Evolutionary conservation across 139 green algal genomes (phyloP), one percentile per base, ranked within the genome.

Genomic region (Deuterostichococcus epilithicus): DNA sequence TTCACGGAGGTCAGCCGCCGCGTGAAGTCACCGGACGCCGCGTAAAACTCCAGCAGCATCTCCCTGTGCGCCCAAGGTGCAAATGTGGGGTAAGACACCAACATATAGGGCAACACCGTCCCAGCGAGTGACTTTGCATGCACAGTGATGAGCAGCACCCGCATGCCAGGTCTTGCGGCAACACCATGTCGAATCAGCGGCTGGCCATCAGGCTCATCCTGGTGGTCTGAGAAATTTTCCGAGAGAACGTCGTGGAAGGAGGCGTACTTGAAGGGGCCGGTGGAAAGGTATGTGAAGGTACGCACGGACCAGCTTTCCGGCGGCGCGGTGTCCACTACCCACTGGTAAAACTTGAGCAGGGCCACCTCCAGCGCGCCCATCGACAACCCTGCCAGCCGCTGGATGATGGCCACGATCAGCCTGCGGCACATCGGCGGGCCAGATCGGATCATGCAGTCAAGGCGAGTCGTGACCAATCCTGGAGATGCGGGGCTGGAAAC

Each of bases 1-100:
- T 81, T 80, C 28, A 97, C 84, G 59, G 78, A 86, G 20, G 84
- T 90, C 37, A 97, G 86, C 18, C 94, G 83, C n/a, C 91, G 86
- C 20, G 91, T 97, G 91, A 97, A 97, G 85, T 97, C 92, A 15
- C 88, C 91, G 26, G 88, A 91, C 23, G 83, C 85, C 0, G 88
- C 88, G 74, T 87, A 95, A 80, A 97, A 97, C 34, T 86, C 83
- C 34, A 97, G 80, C 86, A 97, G 30, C 15, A 70, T 34, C 5
- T 37, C 45, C 75, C 75, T 80, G 75, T 34, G 39, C 15, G 37
- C 25, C 10, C 52, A 63, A n/a, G n/a, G n/a, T n/a, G n/a, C n/a
- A n/a, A n/a, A n/a, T n/a, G n/a, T n/a, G n/a, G n/a, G n/a, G n/a
- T n/a, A n/a, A n/a, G n/a, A n/a, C n/a, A n/a, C n/a, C n/a, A n/a